Evolutionary conservation across 306 rosid genomes (phyloP), one percentile per base, ranked within the genome.

Genomic region (Prosopis cineraria): DNA sequence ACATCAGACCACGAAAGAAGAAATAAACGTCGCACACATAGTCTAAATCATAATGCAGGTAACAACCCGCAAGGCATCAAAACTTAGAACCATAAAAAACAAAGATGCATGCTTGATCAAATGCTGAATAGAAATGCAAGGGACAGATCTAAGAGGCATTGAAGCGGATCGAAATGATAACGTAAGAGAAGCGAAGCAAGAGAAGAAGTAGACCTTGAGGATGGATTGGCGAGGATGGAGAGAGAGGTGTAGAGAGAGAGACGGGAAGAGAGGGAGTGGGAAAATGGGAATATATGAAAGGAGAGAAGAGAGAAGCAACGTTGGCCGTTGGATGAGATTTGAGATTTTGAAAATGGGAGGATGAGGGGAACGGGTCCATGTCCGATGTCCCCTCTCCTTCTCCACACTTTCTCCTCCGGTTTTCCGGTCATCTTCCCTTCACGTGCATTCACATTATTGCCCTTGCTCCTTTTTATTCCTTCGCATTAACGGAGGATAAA

Each of bases 281-380:
- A 66, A 40, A 66, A 31, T 3, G 77, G 72, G 19, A 39, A 64
- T 73, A 70, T 63, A 76, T 36, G 22, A 63, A 70, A 56, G 17
- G 41, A 82, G 12, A 33, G 56, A 65, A 64, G 12, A 62, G 53
- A 37, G 79, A 74, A 30, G 83, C 11, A 43, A 74, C 72, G 20
- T 70, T 68, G 41, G 53, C 81, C 92, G 90, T 84, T 76, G 68
- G 92, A 84, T 84, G 30, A 41, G 7, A 10, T 37, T 59, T 0
- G 25, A 69, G 69, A 37, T 25, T 14, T 69, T 69, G 29, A 69
- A 47, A 65, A n/a, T 65, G 72, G 3, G 53, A 24, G 9, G 12
- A 2, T 3, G 25, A 50, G 62, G 39, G 45, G 44, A 70, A 70
- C 62, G 63, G 30, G 75, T 70, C 74, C 58, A 69, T 25, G 8